phyloP scores from a whole-genome alignment of 495 filamentous ascomycete genomes.

The Lophiostoma macrostomum region DNA sequence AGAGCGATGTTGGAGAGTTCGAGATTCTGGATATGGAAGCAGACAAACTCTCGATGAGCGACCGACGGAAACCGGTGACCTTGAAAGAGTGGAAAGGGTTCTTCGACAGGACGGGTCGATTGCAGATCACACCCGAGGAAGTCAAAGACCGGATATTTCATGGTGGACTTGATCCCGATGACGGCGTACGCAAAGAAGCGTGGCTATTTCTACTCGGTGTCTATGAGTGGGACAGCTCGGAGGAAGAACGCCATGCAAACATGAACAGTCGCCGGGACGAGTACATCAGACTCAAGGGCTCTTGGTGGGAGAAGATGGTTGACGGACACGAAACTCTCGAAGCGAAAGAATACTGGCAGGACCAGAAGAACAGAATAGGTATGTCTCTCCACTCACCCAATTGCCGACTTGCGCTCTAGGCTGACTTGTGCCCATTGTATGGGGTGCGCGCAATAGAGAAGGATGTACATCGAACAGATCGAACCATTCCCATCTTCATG shows the following conservation, averaged over 20 bases:
- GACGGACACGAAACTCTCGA: constrained; percentile 72
- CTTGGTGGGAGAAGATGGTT: constrained; percentile 94
- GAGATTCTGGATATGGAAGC: constrained; percentile 85
- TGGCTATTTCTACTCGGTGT: constrained; percentile 94
- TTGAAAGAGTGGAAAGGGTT: constrained; percentile 83
- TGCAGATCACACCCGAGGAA: constrained; percentile 79
- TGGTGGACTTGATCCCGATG: constrained; percentile 82
- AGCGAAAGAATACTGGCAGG: constrained; percentile 89
- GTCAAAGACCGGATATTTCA: constrained; percentile 96
- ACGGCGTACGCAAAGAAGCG: constrained; percentile 90
- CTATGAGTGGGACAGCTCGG: constrained; percentile 82
- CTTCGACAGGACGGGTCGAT: constrained; percentile 73
- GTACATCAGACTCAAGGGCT: constrained; percentile 87
- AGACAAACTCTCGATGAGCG: constrained; percentile 64
- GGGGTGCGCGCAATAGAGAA: constrained; percentile 68
- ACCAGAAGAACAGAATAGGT: constrained; percentile 93
- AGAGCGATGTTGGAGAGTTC: constrained; percentile 91
- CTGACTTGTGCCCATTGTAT: constrained; percentile 49
- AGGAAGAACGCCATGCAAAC: constrained; percentile 73
- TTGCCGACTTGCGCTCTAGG: constrained; percentile 23
- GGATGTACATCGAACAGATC: constrained; percentile 95
- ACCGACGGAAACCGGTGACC: constrained; percentile 71
- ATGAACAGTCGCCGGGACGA: constrained; percentile 86
- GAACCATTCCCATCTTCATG: constrained; percentile 85
- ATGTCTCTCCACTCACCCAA: constrained; percentile 40